These are phyloP conservation scores for Thymus mandschuricus DNA, from an alignment of 257 asterid genomes.

Conservation along the genomic window DNA sequence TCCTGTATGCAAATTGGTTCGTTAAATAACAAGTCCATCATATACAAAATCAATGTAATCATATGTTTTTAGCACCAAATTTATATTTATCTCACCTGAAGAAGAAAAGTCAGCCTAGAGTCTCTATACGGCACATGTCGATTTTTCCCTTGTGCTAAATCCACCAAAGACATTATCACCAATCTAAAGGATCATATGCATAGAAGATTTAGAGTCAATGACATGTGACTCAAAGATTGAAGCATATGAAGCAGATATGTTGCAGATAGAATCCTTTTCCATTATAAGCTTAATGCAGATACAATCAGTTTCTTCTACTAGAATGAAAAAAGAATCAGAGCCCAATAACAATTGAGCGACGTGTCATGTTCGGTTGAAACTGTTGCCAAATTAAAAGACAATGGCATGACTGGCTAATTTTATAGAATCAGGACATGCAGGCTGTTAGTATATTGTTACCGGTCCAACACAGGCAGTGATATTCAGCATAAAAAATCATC, in stretches of 20 bases:
- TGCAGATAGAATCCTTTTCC: not conserved
- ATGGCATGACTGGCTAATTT: not conserved
- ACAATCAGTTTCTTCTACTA: too few relatives aligned
- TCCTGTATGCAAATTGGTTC: constrained; percentile 57
- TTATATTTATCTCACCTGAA: constrained; percentile 61
- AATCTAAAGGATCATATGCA: constrained; percentile 47
- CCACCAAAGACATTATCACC: constrained; percentile 89
- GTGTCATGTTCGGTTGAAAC: not conserved
- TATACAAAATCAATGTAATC: constrained; percentile 20
- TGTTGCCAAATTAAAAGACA: constrained; percentile 9
- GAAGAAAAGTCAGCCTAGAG: constrained; percentile 90
- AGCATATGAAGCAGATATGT: constrained; percentile 1
- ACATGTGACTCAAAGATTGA: not conserved
- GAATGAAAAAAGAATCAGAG: too few relatives aligned
- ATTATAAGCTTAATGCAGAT: not conserved
- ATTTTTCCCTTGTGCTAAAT: constrained; percentile 82
- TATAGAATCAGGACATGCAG: constrained; percentile 8
- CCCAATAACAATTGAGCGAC: too few relatives aligned
- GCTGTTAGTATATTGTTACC: too few relatives aligned
- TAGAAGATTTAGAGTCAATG: constrained; percentile 29
- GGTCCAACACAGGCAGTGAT: not conserved
- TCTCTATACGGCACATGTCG: constrained; percentile 89
- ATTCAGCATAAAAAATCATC: constrained; percentile 5
- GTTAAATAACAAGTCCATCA: constrained; percentile 26
- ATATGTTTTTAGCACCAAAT: not conserved